Percentiles rank a stretch among this genome's conserved stretches.
These are phyloP conservation scores for Phytopythium chamaehyphon DNA, from an alignment of 352 stramenopile species.

Conservation along the genomic window DNA sequence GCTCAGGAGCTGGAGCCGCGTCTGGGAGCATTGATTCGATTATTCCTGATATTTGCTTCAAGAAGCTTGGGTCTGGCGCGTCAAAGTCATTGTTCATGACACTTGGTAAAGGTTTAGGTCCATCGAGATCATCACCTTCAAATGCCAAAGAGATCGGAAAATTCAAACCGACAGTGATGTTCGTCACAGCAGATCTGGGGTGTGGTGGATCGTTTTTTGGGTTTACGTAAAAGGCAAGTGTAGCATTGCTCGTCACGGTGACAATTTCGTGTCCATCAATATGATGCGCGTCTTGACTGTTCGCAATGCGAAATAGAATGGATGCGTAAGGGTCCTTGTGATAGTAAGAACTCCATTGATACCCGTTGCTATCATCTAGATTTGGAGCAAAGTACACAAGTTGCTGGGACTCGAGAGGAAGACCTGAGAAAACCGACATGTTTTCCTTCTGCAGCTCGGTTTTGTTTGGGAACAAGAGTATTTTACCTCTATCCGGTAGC, in stretches of 20 bases:
- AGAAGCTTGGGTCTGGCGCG: neutral
- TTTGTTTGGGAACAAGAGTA: conserved; percentile 52
- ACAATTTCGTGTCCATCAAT: conserved; percentile 27
- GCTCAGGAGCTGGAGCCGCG: neutral
- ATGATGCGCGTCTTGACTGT: conserved; percentile 10
- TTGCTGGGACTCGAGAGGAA: conserved; percentile 44
- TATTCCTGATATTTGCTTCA: neutral
- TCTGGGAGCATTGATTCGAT: neutral
- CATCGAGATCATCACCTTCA: conserved; percentile 35
- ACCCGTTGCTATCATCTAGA: conserved; percentile 40
- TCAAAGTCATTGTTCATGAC: neutral
- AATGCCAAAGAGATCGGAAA: conserved; percentile 30
- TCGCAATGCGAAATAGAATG: conserved; percentile 27
- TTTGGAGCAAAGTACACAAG: conserved; percentile 47
- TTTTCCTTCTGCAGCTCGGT: conserved; percentile 30
- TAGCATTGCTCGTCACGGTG: conserved; percentile 10
- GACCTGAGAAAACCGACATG: conserved; percentile 29
- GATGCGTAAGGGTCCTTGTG: conserved; percentile 24
- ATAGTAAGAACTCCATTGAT: neutral
- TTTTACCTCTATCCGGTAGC: conserved; percentile 40
- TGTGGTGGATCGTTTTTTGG: conserved; percentile 41
- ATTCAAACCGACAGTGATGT: conserved; percentile 16
- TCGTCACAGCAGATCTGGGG: conserved; percentile 9
- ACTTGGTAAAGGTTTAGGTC: neutral
- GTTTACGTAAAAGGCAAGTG: conserved; percentile 56